These are phyloP conservation scores for Syzygium malaccense DNA, from an alignment of 441 rosid species.

Conservation along the genomic window DNA sequence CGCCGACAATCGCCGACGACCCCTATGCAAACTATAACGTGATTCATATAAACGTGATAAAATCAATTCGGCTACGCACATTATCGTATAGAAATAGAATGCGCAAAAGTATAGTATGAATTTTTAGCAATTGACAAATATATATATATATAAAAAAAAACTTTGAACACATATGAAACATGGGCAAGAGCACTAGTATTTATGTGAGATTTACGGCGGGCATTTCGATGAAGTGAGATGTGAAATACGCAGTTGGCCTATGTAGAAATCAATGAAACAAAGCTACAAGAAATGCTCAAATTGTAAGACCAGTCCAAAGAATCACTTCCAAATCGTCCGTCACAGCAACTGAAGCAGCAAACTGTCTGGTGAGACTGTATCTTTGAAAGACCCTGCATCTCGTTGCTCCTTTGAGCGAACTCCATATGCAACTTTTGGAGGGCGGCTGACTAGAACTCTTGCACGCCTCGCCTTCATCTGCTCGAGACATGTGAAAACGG, in stretches of 20 bases:
- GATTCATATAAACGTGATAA: background rate
- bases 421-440: background rate
- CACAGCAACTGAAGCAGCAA: background rate
- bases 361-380: background rate
- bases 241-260: too few species aligned
- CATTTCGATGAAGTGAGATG: too few species aligned
- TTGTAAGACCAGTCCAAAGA: background rate
- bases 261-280: too few species aligned
- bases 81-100: background rate
- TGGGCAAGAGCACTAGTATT: too few species aligned
- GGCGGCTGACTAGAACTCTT: background rate
- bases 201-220: too few species aligned
- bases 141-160: too few species aligned
- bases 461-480: background rate
- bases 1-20: rapidly evolving
- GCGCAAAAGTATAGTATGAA: background rate
- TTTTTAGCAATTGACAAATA: background rate
- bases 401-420: background rate
- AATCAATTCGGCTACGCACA: background rate
- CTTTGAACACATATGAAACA: too few species aligned
- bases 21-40: background rate
- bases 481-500: background rate
- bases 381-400: background rate
- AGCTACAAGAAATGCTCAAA: background rate
- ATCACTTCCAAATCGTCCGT: background rate